A percentile compares a stretch with the other conserved stretches of the same genome.
These are phyloP conservation scores for Coniferiporia weirii DNA, from an alignment of 1,284 basidiomycete genomes.

Conservation along the genomic window DNA sequence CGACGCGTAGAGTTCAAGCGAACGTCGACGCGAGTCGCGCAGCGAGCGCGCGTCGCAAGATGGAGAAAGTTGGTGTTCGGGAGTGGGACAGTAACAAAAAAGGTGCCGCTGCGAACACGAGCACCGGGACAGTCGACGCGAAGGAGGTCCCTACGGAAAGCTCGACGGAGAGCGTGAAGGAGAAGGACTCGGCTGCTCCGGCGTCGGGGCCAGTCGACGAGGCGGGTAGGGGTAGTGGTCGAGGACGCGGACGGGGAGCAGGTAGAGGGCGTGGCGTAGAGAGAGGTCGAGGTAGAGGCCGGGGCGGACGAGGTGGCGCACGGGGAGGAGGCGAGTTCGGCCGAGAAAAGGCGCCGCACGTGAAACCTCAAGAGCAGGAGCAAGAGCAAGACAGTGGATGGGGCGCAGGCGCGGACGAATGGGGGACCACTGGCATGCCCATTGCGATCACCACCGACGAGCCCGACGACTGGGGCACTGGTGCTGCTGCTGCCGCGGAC, in stretches of 20 bases:
- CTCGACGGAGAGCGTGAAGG: background rate
- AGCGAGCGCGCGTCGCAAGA: slow-evolving; percentile 69
- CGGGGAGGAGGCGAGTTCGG: background rate
- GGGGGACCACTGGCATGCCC: background rate
- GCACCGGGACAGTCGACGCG: too few species aligned
- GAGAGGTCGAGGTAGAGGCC: slow-evolving; percentile 4
- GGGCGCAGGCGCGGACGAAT: slow-evolving; percentile 6
- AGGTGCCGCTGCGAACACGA: slow-evolving; percentile 21
- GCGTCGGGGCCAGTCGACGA: slow-evolving; percentile 4
- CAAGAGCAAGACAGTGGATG: background rate
- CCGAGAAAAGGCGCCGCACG: slow-evolving; percentile 4
- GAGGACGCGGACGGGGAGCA: slow-evolving; percentile 24
- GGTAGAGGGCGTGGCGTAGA: background rate
- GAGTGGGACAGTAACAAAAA: slow-evolving; percentile 82
- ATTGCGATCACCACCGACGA: background rate
- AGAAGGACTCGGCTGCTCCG: background rate
- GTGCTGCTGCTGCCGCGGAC: background rate
- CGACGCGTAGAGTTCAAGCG: slow-evolving; percentile 60
- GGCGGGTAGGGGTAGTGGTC: slow-evolving; percentile 22
- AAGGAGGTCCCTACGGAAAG: background rate
- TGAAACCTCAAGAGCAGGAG: background rate
- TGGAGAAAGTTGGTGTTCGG: slow-evolving; percentile 69
- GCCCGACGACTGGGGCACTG: background rate
- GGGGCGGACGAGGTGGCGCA: background rate
- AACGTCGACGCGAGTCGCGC: slow-evolving; percentile 62